Evolutionary conservation across 192 early-diverging fungal species (phyloP), one percentile per base, ranked within the genome.

Genomic region (Coemansia sp.): DNA sequence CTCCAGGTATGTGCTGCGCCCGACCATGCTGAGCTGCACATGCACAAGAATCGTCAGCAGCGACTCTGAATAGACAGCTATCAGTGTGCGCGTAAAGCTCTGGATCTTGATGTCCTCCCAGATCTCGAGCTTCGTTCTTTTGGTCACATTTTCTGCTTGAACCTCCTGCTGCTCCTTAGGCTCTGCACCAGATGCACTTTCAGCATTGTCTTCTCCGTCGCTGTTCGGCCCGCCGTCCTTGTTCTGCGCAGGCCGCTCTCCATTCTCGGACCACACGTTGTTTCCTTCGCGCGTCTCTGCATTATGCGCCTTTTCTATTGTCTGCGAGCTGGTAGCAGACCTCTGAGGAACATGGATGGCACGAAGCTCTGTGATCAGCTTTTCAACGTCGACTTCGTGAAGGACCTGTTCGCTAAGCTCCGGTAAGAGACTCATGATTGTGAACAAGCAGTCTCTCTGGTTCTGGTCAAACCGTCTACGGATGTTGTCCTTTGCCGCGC

Each of bases 381-480:
- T 65, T 62, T 98, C 96, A 1, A 97, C 94, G 48, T 96, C 90
- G 4, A 93, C 87, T 52, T 88, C 86, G 20, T 88, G 86, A 58
- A 93, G 83, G 0, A 98, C 79, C 41, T 93, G 88, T 53, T 95
- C 92, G 60, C 87, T 87, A 39, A 97, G 76, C 32, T 90, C 90
- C 0, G 95, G 94, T 51, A 97, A 74, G 39, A 96, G 86, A 37
- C 91, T 89, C 66, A 90, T 76, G n/a, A 96, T 90, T 5, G 91
- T 91, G 63, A 94, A 95, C 20, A 87, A 76, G 75, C 95, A 96
- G 84, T 99, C 97, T 57, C 90, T 87, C 71, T 94, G 94, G 80
- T 96, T 96, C 85, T 96, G 94, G 68, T 96, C 92, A 75, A 97
- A 98, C 15, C 96, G 89, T 59, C 92, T 84, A 56, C 90, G 92